Evolutionary conservation across 139 green algal species (phyloP).

Genomic region (Micractinium sp.): DNA sequence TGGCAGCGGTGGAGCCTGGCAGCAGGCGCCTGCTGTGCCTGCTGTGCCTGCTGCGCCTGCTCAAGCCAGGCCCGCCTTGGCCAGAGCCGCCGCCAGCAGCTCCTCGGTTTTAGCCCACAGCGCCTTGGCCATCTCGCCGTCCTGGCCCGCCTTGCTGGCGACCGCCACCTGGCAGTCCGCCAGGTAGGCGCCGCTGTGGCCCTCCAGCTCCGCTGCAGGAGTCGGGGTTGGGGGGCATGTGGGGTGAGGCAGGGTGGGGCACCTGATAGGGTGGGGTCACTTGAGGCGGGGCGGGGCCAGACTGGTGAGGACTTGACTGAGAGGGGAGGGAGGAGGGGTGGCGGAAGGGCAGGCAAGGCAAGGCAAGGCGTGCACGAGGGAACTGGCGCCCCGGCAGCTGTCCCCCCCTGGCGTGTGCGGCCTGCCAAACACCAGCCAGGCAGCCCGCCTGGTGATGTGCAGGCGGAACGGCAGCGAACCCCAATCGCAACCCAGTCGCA

Average conservation of each 20-base stretch:
- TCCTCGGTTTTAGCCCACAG: conserved; percentile 71
- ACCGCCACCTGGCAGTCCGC: conserved; percentile 56
- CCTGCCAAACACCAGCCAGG: neutral
- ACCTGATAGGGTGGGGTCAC: too few species aligned
- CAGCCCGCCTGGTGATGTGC: neutral
- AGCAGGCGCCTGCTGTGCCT: neutral
- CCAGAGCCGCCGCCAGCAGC: conserved; percentile 39
- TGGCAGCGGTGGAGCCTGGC: too few species aligned
- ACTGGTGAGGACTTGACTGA: too few species aligned
- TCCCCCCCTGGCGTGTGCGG: too few species aligned
- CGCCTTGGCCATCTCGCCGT: conserved; percentile 34
- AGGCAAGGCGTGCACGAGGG: neutral
- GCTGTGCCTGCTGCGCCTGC: neutral
- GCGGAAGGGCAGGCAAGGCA: neutral
- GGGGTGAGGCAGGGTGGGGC: too few species aligned
- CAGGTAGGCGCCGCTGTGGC: conserved; percentile 72
- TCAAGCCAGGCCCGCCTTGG: neutral
- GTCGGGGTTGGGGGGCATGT: too few species aligned
- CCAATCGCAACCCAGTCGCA: neutral
- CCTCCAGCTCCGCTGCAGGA: conserved; percentile 3
- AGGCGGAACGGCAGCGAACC: too few species aligned
- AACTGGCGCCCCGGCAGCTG: too few species aligned
- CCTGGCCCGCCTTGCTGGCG: conserved; percentile 23
- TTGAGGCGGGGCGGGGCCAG: too few species aligned
- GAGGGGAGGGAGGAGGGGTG: too few species aligned